Conservation (phyloP, 768 basidiomycete genomes). For the Termitomyces sp. region DNA sequence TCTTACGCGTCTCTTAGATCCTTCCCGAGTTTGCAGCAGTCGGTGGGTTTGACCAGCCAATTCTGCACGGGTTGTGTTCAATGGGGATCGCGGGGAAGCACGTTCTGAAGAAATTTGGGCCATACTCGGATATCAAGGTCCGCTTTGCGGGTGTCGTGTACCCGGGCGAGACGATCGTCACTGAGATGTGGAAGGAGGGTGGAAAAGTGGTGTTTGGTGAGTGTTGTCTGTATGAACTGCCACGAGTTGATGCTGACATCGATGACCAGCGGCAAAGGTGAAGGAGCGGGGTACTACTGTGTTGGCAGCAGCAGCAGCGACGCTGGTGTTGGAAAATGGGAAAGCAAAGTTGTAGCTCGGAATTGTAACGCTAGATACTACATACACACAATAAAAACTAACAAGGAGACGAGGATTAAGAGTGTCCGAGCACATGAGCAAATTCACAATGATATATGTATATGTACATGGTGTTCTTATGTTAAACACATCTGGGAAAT, state of each 20-base stretch:
- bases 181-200: constrained; percentile 98
- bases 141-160: constrained; percentile 90
- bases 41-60: constrained; percentile 92
- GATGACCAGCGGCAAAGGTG: constrained; percentile 65
- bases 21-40: constrained; percentile 90
- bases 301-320: constrained; percentile 78
- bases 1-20: constrained; percentile 42
- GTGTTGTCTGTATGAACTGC: constrained; percentile 23
- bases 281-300: constrained; percentile 77
- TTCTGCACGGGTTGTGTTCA: constrained; percentile 82
- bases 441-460: no score
- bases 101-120: constrained; percentile 79
- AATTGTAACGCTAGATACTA: no score
- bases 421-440: no score
- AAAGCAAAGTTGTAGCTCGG: constrained; percentile 55
- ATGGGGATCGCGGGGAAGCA: constrained; percentile 95
- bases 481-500: no score
- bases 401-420: no score
- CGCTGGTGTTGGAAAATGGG: constrained; percentile 40
- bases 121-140: constrained; percentile 91
- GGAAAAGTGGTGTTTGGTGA: constrained; percentile 85
- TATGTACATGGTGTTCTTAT: no score
- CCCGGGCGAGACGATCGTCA: constrained; percentile 92
- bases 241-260: neutral
- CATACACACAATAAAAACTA: no score